Conservation (phyloP, 176 grass and related monocot genomes). For the Metroxylon sagu region DNA sequence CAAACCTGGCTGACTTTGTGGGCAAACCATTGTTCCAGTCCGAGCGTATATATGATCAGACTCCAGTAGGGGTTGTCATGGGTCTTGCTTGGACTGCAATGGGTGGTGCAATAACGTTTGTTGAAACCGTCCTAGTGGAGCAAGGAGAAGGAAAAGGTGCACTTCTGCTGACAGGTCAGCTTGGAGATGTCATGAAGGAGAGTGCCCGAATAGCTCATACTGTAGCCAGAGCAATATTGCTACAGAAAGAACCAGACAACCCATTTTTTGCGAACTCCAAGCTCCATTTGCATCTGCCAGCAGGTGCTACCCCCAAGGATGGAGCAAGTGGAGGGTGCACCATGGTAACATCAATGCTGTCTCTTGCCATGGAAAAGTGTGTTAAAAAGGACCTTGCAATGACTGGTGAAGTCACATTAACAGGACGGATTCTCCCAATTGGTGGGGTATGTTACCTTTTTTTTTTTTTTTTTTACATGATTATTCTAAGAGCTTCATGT, state of each 20-base stretch:
- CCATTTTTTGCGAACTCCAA: conserved; percentile 72
- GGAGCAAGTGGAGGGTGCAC: conserved; percentile 88
- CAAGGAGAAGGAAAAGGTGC: conserved; percentile 82
- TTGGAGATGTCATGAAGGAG: conserved; percentile 98
- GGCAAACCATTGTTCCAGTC: conserved; percentile 97
- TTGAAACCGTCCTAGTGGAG: conserved; percentile 73
- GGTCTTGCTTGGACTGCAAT: conserved; percentile 95
- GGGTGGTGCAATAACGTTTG: conserved; percentile 79
- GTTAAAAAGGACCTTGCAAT: conserved; percentile 83
- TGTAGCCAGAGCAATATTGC: conserved; percentile 69
- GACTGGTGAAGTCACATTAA: conserved; percentile 95
- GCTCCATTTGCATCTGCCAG: conserved; percentile 84
- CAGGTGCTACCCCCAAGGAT: conserved; percentile 92
- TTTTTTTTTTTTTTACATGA: too few relatives aligned
- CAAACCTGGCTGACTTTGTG: conserved; percentile 76
- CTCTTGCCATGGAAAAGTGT: conserved; percentile 71
- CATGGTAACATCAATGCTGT: conserved; percentile 94
- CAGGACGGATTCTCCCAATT: conserved; percentile 17
- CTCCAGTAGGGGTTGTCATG: conserved; percentile 93
- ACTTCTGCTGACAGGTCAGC: conserved; percentile 82
- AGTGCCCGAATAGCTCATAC: conserved; percentile 93
- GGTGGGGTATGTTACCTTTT: too few relatives aligned
- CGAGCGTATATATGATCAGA: conserved; percentile 85
- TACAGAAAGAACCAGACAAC: conserved; percentile 53
- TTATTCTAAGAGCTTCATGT: too few relatives aligned